Evolutionary conservation across 2,329 filamentous ascomycete species (phyloP).

Genomic region (Beauveria sp.): DNA sequence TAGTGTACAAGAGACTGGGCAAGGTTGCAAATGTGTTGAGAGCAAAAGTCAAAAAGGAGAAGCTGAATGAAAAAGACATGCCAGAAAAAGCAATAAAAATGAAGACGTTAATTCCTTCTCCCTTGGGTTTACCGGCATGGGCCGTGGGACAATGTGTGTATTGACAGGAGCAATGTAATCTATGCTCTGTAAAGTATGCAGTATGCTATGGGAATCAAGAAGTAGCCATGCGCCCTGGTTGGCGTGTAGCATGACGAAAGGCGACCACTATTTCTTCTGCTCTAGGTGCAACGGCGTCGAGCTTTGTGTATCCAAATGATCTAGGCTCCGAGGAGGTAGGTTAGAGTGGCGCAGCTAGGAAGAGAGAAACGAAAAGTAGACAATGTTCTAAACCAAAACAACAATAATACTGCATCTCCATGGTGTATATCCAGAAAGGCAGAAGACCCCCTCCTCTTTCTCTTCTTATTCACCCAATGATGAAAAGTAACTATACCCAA

Average conservation of each 20-base stretch:
- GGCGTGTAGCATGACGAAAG: neutral
- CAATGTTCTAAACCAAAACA: neutral
- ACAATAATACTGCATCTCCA: neutral
- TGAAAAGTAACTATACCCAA: neutral
- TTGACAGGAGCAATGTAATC: neutral
- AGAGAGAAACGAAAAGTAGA: neutral
- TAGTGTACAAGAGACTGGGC: slow-evolving; percentile 1
- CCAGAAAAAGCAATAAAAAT: slow-evolving; percentile 2
- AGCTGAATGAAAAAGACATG: neutral
- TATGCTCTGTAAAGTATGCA: neutral
- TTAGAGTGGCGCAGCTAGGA: neutral
- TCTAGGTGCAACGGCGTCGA: neutral
- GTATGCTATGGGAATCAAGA: neutral
- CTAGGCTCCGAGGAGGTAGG: too few relatives aligned
- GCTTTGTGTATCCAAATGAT: slow-evolving; percentile 1
- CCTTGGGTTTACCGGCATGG: neutral
- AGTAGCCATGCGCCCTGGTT: neutral
- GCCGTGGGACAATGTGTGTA: neutral
- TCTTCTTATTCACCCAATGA: neutral
- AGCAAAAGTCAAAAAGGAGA: neutral
- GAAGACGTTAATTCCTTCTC: slow-evolving; percentile 5
- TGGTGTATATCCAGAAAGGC: neutral
- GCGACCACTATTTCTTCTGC: neutral
- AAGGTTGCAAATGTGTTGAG: neutral
- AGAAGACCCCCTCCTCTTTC: neutral